Evolutionary conservation across 1,139 yeast genomes (phyloP), one percentile per base, ranked within the genome.

Genomic region (Suhomyces bribrorum): DNA sequence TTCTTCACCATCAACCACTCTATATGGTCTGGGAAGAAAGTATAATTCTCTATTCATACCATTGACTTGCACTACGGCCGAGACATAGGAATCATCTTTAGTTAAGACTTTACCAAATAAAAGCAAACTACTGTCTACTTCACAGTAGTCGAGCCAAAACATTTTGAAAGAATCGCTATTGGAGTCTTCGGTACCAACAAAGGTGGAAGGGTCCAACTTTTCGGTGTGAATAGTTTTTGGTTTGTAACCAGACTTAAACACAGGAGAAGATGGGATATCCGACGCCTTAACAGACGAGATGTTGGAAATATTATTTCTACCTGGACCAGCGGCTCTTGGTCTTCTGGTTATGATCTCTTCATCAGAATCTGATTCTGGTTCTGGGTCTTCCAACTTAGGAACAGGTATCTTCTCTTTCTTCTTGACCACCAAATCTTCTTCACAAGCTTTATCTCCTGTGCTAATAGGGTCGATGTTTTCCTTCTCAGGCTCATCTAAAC

Each of bases 131-230:
- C 76, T 75, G 41, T 83, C 88, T 14, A 84, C 77, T 56, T 92
- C 97, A 31, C 86, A 75, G 59, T 81, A 89, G 59, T 94, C 99
- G 27, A 86, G 66, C 97, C 97, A 94, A 57, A 77, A 92, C 81
- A 92, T 82, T 52, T 79, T 77, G 55, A 89, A 73, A 3, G 74
- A 57, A 34, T 71, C 75, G 13, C 52, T 48, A 7, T 41, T 43
- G 7, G 34, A n/a, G 2, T 53, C 43, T 2, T 73, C 71, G 2
- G 64, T 65, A 14, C 66, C 57, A 15, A 79, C 61, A 32, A 75
- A 65, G 7, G 67, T 70, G 0, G 60, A 43, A 46, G 72, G 73
- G 8, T 72, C 74, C 29, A 79, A 49, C 48, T 78, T 80, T 32
- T 77, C 71, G 1, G 73, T 64, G 43, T 60, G 58, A 14, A 55